Conservation (phyloP, 768 basidiomycete genomes). For the Naganishia vaughanmartiniae region DNA sequence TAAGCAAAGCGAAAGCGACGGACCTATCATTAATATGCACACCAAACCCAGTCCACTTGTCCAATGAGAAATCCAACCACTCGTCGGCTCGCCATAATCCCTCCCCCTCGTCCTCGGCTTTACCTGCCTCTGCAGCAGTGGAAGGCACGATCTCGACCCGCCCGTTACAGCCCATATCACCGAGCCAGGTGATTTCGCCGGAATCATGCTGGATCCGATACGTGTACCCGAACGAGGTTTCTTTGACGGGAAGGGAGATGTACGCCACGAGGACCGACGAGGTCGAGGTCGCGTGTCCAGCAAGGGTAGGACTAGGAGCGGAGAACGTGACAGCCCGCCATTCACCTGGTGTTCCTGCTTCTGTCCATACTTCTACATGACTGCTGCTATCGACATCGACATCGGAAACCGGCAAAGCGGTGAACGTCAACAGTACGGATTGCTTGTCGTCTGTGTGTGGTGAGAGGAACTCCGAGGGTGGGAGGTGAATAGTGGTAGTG, state of each 20-base stretch:
- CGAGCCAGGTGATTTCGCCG: constrained; percentile 21
- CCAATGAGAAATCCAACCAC: neutral
- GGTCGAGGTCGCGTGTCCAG: too few species aligned
- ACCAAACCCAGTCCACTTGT: constrained; percentile 12
- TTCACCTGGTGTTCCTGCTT: neutral
- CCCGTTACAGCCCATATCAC: constrained; percentile 29
- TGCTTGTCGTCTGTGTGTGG: neutral
- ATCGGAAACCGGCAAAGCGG: neutral
- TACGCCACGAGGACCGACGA: neutral
- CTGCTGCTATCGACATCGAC: neutral
- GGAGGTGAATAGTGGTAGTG: neutral
- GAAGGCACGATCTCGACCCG: neutral
- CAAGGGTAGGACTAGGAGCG: neutral
- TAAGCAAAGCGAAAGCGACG: neutral
- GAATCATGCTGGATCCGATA: constrained; percentile 23
- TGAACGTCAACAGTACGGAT: neutral
- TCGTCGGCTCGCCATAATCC: neutral
- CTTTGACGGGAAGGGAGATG: neutral
- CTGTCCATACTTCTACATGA: constrained; percentile 16
- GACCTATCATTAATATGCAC: neutral
- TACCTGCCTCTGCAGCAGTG: neutral
- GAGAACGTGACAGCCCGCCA: constrained; percentile 3
- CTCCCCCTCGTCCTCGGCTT: neutral
- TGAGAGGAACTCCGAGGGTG: neutral
- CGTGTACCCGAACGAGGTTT: constrained; percentile 26